Base-by-base conservation (phyloP, 1,284 basidiomycete species). In the Athelia psychrophila region DNA sequence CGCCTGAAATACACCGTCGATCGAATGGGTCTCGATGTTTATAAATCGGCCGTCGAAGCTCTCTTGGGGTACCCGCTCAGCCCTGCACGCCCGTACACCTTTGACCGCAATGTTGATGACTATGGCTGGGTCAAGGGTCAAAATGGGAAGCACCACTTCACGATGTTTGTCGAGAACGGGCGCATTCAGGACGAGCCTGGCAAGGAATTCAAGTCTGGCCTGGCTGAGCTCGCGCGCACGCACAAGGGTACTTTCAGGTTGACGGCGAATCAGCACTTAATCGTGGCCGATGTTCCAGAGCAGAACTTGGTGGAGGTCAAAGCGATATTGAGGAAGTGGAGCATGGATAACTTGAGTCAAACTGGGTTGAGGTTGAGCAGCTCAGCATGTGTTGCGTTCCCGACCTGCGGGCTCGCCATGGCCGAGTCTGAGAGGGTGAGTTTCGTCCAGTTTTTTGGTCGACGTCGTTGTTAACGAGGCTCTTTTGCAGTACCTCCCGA, bases 1-100 rank as follows among this genome's bases (percentile, higher is more conserved):
- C 87, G 94, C 55, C 78, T 98, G 56, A 98, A 98, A 75, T 98
- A 99, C 75, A 99, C 96, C 19, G 85, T 99, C 64, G 96, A 99
- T 73, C 87, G 93, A 52, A 92, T 98, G 84, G 93, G 93, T 35
- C 74, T 96, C 16, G 83, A 87, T 52, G 77, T 70, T 50, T 98
- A 98, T 83, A 93, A 90, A 69, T 82, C 78, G 24, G 94, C 95
- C 64, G 93, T 98, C 36, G 96, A 99, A 77, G 82, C 86, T 58
- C 86, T 86, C 20, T 84, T 98, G 23, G 95, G 94, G 33, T 96
- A 88, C 70, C 64, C 79, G 47, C 79, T 99, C 20, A 75, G 75
- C 49, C 85, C 91, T 12, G 83, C 86, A 3, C 85, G 88, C 6
- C 76, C 86, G 12, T 98, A 81, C 79, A 73, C 81, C 20, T 98